Evolutionary conservation across 768 basidiomycete species (phyloP), one percentile per base, ranked within the genome.

Genomic region (Crassisporium funariophilum): DNA sequence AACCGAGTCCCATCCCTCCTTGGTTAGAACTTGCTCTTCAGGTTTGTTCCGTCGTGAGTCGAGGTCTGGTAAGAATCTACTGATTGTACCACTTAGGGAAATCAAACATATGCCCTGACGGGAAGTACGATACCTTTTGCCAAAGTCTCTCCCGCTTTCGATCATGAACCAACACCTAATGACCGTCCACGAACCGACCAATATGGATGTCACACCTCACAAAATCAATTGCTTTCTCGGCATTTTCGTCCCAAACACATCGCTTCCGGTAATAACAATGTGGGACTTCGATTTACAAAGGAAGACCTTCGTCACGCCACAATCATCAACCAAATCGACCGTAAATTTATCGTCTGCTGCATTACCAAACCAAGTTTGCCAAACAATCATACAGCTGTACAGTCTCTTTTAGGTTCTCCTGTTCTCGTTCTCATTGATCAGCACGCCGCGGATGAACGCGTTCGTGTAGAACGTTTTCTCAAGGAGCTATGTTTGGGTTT

Each of bases 361-460:
- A 64, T 88, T 46, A 15, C 43, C 16, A 45, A 40, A 23, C 54
- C 36, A 41, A 46, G 46, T 24, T 36, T 24, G 23, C 39, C 25
- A 31, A 29, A 41, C 10, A 45, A 40, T 25, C 35, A 35, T 25
- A 35, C 39, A 38, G 54, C 43, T 39, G 43, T 35, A 45, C 22
- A 15, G 35, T 23, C 39, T 41, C 23, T 42, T 35, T 40, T 48
- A 31, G 44, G 45, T 39, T 54, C 65, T 19, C 54, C 54, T 37
- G 53, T 63, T 21, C 76, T 98, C 22, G 73, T 95, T 23, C 75
- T 98, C 41, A 76, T 99, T 37, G 97, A 99, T 70, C 97, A 99
- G 65, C 97, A 99, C 63, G 97, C 97, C 10, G 95, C 95, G n/a
- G 92, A 97, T 61, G 97, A 99, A 67, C 84, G 97, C 16, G 72